Evolutionary conservation across 352 stramenopile species (phyloP), one percentile per base, ranked within the genome.

Genomic region (Pythium biforme): DNA sequence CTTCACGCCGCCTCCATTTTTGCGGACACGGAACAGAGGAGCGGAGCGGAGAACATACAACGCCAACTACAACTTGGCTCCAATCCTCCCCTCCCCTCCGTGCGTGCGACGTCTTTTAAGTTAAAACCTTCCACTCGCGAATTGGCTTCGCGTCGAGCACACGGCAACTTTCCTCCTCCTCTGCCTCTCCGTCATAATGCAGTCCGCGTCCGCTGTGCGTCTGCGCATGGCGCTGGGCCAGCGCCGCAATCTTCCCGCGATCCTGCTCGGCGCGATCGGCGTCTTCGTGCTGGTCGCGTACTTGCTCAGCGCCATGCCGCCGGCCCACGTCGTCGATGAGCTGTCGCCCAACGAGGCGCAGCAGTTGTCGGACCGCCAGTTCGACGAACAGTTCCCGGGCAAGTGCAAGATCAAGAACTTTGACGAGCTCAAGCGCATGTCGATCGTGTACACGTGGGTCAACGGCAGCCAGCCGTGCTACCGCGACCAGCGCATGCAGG

Each of bases 401-500:
- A 75, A 91, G 62, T 95, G 86, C 72, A 74, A 80, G 56, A 93
- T 95, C 68, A 86, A 90, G 66, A 94, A 94, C 76, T 93, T 90
- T 59, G 83, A 96, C 51, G 62, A 81, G 54, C 58, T 96, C 48
- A 83, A 85, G 4, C 87, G 83, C 68, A 90, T 92, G 80, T 89
- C 82, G 41, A 93, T 96, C 61, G 87, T 95, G 46, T 95, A 95
- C 78, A 95, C 84, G 75, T 95, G 84, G 87, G 85, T 94, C 22
- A 96, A 96, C 63, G 87, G 85, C 59, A 91, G 72, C 48, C 72
- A 90, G 69, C 84, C 80, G n/a, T 96, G 87, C 76, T 94, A 96
- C 77, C 77, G 82, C 27, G 69, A 90, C 20, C 57, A 68, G 53
- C 81, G 87, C 49, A 72, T 88, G 61, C 72, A 86, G 48, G 70